These are phyloP conservation scores for Naganishia onofrii DNA, from an alignment of 768 basidiomycete genomes.

Conservation along the genomic window DNA sequence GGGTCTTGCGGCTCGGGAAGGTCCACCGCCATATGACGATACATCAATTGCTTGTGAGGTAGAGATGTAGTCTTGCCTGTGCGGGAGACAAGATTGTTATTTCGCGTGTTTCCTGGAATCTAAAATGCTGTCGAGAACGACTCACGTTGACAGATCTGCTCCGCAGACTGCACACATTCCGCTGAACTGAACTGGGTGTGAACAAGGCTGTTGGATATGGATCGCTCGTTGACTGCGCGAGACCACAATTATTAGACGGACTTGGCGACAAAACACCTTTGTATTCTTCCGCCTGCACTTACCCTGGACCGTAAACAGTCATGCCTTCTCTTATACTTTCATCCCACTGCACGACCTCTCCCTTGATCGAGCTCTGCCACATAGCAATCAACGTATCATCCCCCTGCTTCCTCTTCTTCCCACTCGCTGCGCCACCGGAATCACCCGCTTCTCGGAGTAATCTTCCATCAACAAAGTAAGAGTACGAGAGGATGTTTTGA, in stretches of 20 bases:
- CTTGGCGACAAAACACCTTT: background rate
- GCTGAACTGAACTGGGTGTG: slow-evolving; percentile 86
- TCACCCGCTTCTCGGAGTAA: slow-evolving; percentile 46
- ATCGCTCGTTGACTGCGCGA: slow-evolving; percentile 51
- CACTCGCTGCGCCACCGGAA: background rate
- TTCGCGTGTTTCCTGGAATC: background rate
- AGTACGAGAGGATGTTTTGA: slow-evolving; percentile 69
- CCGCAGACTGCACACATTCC: slow-evolving; percentile 93
- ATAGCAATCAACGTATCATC: slow-evolving; percentile 71
- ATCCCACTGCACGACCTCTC: slow-evolving; percentile 68
- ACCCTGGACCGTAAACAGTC: slow-evolving; percentile 29
- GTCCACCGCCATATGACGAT: slow-evolving; percentile 9
- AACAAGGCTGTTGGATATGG: slow-evolving; percentile 82
- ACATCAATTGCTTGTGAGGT: slow-evolving; percentile 25
- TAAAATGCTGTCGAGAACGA: slow-evolving; percentile 7
- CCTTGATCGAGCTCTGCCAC: slow-evolving; percentile 86
- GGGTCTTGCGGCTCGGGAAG: background rate
- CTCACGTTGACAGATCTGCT: slow-evolving; percentile 71
- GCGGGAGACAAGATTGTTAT: background rate
- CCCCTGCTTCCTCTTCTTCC: slow-evolving; percentile 30
- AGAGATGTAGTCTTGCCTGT: slow-evolving; percentile 48
- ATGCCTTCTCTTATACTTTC: slow-evolving; percentile 35
- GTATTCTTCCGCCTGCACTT: background rate
- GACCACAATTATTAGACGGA: background rate
- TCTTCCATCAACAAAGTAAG: slow-evolving; percentile 64